Evolutionary conservation across 1,284 basidiomycete genomes (phyloP), one percentile per base, ranked within the genome.

Genomic region (Sutorius eximius): DNA sequence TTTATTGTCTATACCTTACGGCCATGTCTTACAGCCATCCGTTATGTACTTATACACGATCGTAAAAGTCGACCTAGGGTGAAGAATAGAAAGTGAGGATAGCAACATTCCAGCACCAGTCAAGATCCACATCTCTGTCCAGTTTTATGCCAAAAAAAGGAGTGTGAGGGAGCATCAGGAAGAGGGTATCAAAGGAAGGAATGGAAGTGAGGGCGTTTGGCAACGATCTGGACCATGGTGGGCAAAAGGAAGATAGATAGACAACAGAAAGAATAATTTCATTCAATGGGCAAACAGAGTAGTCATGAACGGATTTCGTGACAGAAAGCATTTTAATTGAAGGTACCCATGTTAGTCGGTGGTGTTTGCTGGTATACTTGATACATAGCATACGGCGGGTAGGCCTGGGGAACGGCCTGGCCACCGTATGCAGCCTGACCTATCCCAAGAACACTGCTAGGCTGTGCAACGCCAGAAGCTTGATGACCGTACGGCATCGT

Each of bases 371-470:
- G 85, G 72, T 90, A 89, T 72, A 85, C 77, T 73, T 86, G 85
- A 67, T 91, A 90, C 85, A 89, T 86, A 40, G 66, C 54, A 75
- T 90, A 91, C 57, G 84, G 79, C 73, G 89, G 85, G 69, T 91
- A 91, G 61, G 87, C 72, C 52, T 86, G 86, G 12, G 85, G 85
- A 36, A 88, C 75, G 36, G 80, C 75, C 66, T 84, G 85, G 43
- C 82, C 79, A 57, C 76, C 78, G 69, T 87, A 90, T 32, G 82
- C 67, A n/a, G 80, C 76, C 61, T 85, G 85, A 38, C 75, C 77
- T 81, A 89, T 85, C 53, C 81, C 80, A 65, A 88, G 70, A 53
- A 79, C 75, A 59, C 75, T 75, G n/a, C 79, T 75, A 24, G 80
- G 74, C 57, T 82, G 83, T 12, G 77, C 68, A 49, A 88, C 68